These are phyloP conservation scores for Claviceps quebecensis DNA, from an alignment of 2,329 filamentous ascomycete species.

Conservation along the genomic window DNA sequence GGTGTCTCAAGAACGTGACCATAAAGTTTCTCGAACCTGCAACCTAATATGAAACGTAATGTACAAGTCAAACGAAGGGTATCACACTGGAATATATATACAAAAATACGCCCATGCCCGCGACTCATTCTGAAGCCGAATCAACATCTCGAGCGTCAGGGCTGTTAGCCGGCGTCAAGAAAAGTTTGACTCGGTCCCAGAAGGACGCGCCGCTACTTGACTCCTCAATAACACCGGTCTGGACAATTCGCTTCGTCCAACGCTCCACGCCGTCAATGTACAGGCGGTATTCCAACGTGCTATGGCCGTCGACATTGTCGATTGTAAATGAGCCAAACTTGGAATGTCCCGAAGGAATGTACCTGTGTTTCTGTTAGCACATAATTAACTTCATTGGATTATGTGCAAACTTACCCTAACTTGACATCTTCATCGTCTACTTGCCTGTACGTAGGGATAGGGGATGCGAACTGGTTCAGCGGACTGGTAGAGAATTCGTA, in stretches of 20 bases:
- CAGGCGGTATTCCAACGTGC: constrained; percentile 63
- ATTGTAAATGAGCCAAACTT: constrained; percentile 72
- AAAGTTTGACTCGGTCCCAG: constrained; percentile 29
- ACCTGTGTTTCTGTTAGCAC: constrained; percentile 28
- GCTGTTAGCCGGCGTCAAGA: not conserved
- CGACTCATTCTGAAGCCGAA: not conserved
- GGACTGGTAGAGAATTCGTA: constrained; percentile 90
- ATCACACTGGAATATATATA: constrained; percentile 1
- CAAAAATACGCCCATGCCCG: not conserved
- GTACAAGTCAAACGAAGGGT: constrained; percentile 1
- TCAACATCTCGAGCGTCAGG: not conserved
- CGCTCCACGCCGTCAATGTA: constrained; percentile 68
- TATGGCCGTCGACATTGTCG: constrained; percentile 48
- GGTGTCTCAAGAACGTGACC: too few species aligned
- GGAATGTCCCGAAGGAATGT: constrained; percentile 70
- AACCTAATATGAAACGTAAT: not conserved
- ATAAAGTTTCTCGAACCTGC: not conserved
- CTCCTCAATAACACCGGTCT: constrained; percentile 21
- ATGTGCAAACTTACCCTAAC: constrained; percentile 52
- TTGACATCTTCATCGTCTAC: constrained; percentile 68
- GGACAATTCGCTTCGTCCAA: constrained; percentile 52
- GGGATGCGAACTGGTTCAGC: constrained; percentile 86
- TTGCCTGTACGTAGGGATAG: constrained; percentile 70
- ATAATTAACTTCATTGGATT: not conserved
- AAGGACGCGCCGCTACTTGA: constrained; percentile 24